Conservation (phyloP, 2,329 filamentous ascomycete genomes). For the Aureobasidium sp. region DNA sequence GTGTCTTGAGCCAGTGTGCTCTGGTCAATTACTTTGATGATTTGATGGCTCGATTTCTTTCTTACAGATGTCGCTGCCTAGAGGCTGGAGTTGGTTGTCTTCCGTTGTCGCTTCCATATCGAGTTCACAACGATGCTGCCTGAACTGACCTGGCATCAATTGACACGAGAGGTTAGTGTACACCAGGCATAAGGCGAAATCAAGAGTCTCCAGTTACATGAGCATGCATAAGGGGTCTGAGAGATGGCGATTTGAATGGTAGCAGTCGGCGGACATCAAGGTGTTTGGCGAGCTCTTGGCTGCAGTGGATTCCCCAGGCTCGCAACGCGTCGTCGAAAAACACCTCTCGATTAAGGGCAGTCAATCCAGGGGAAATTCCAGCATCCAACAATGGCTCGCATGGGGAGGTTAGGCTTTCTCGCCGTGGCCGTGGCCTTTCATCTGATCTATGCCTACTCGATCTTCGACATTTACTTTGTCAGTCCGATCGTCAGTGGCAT, state of each 20-base stretch:
- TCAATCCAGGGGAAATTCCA: neutral
- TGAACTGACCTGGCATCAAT: too few species aligned
- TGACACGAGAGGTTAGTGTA: too few species aligned
- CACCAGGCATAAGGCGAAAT: too few species aligned
- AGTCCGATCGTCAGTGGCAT: slow-evolving; percentile 96
- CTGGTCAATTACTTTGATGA: too few species aligned
- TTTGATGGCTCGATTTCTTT: too few species aligned
- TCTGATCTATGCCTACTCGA: slow-evolving; percentile 85
- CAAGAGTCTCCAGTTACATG: too few species aligned
- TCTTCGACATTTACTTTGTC: slow-evolving; percentile 98
- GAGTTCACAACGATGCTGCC: too few species aligned
- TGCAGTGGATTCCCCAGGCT: neutral
- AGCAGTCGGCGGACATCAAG: neutral
- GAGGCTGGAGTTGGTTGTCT: too few species aligned
- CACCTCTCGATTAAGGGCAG: neutral
- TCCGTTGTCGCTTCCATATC: too few species aligned
- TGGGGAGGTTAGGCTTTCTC: slow-evolving; percentile 73
- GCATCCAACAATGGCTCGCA: slow-evolving; percentile 40
- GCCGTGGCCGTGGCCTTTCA: slow-evolving; percentile 88
- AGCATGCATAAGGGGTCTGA: too few species aligned
- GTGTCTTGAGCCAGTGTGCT: too few species aligned
- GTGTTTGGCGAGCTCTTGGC: slow-evolving; percentile 2
- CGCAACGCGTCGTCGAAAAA: slow-evolving; percentile 3
- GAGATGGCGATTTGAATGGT: neutral
- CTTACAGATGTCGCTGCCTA: too few species aligned